Evolutionary conservation across 2,329 filamentous ascomycete species (phyloP), one percentile per base, ranked within the genome.

Genomic region (Trichoderma cornu-damae): DNA sequence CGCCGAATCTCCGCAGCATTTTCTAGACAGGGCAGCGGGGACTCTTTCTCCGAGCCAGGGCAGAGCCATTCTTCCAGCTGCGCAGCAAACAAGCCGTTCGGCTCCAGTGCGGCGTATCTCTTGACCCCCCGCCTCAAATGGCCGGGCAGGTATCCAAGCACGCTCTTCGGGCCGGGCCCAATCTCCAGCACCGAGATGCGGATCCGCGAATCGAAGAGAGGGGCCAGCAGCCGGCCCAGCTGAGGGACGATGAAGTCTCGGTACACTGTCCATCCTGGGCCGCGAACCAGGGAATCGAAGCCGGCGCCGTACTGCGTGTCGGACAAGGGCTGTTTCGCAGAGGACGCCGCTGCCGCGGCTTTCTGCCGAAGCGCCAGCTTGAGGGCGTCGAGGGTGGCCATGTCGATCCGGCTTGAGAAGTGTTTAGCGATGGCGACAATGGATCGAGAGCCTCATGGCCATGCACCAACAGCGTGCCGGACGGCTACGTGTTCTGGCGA

Each of bases 131-230:
- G 63, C 67, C 73, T 76, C 35, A 77, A 48, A 60, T 26, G 28
- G 7, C 30, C 12, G 3, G 82, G 78, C 16, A 86, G 69, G 64
- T 73, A 50, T 56, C 70, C 77, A 47, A 86, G 70, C 6, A 86
- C 63, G 62, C 74, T 85, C 66, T 76, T 72, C 0, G 79, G 76
- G 7, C 83, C 83, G 0, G 84, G 80, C 61, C 81, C 81, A 49
- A 86, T 79, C 62, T 86, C 84, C 5, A 86, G 72, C 14, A 78
- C 75, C 3, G 82, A 84, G 60, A 85, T 67, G 11, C 63, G 46
- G 24, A 5, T 49, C 28, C 71, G 73, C 5, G 75, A 76, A 34
- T 69, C 63, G 61, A 78, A 66, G 32, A 81, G 69, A 55, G 73
- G 62, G 1, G 55, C 48, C 2, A 84, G 62, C 0, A 79, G 60